Percentiles rank a stretch among this genome's conserved stretches.
Conservation (phyloP, 768 basidiomycete species). For the Boletus speciosus region DNA sequence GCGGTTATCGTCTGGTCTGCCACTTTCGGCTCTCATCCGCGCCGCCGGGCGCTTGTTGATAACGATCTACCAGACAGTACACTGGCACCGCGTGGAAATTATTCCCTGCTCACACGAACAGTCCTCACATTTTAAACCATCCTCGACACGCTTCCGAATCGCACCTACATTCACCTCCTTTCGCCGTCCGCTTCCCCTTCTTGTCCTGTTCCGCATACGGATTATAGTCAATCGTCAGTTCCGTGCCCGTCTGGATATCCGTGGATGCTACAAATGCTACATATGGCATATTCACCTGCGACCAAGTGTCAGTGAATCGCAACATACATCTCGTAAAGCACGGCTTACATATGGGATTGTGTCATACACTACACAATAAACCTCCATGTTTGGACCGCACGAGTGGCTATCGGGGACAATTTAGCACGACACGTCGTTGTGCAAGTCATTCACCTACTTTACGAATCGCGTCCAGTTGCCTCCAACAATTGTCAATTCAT, state of each 20-base stretch:
- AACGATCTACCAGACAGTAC: not conserved
- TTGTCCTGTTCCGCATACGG: conserved; percentile 37
- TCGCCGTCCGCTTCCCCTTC: conserved; percentile 26
- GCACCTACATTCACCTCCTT: conserved; percentile 36
- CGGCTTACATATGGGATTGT: conserved; percentile 48
- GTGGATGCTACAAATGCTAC: conserved; percentile 53
- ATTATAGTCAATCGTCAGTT: conserved; percentile 66
- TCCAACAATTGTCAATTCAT: conserved; percentile 23
- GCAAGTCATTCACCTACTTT: conserved; percentile 45
- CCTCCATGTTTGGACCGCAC: conserved; percentile 55
- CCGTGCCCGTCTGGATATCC: conserved; percentile 48
- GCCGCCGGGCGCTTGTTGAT: not conserved
- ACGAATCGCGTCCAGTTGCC: conserved; percentile 78
- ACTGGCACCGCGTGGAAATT: not conserved
- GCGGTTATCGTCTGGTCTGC: not conserved
- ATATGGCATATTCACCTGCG: conserved; percentile 57
- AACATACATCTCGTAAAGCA: not conserved
- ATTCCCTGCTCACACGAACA: not conserved
- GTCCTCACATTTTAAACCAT: conserved; percentile 29
- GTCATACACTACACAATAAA: conserved; percentile 62
- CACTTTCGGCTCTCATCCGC: not conserved
- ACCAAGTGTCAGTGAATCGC: not conserved
- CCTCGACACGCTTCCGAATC: conserved; percentile 35
- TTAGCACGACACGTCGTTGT: conserved; percentile 1
- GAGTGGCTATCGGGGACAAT: conserved; percentile 52